Evolutionary conservation across 805 yeast species (phyloP).

Genomic region (Kodamaea laetipori): DNA sequence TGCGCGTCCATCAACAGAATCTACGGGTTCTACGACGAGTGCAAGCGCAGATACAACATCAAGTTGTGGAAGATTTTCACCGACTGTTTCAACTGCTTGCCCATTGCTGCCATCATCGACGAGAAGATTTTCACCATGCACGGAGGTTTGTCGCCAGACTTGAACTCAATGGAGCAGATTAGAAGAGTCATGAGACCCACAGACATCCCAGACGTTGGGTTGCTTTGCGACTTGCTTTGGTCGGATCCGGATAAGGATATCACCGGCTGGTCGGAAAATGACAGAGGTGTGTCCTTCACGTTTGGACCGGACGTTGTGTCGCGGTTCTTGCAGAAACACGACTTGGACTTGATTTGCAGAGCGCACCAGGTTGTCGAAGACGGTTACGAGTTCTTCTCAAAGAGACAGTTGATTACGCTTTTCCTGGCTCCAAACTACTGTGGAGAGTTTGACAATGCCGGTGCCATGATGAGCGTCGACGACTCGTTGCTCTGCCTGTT

Average conservation of each 20-base stretch:
- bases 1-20: slow-evolving; percentile 97
- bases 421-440: slow-evolving; percentile 98
- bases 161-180: slow-evolving; percentile 97
- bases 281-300: slow-evolving; percentile 98
- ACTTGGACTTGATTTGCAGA: slow-evolving; percentile 96
- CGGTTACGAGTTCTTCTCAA: slow-evolving; percentile 95
- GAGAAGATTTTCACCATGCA: slow-evolving; percentile 99
- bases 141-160: slow-evolving; percentile 97
- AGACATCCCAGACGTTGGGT: slow-evolving; percentile 97
- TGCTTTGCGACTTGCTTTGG: slow-evolving; percentile 95
- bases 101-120: slow-evolving; percentile 97
- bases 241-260: slow-evolving; percentile 98
- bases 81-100: slow-evolving; percentile 97
- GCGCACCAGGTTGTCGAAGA: slow-evolving; percentile 99
- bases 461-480: slow-evolving; percentile 99
- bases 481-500: slow-evolving; percentile 94
- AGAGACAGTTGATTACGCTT: slow-evolving; percentile 92
- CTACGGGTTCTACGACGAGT: slow-evolving; percentile 97
- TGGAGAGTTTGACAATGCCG: slow-evolving; percentile 98
- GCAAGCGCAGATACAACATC: slow-evolving; percentile 96
- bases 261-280: slow-evolving; percentile 98
- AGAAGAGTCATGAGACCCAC: slow-evolving; percentile 99
- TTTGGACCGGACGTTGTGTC: slow-evolving; percentile 99
- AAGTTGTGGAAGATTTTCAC: slow-evolving; percentile 98
- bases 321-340: slow-evolving; percentile 93